Evolutionary conservation across 2,329 filamentous ascomycete genomes (phyloP), one percentile per base, ranked within the genome.

Genomic region (Colletotrichum chrysophilum): DNA sequence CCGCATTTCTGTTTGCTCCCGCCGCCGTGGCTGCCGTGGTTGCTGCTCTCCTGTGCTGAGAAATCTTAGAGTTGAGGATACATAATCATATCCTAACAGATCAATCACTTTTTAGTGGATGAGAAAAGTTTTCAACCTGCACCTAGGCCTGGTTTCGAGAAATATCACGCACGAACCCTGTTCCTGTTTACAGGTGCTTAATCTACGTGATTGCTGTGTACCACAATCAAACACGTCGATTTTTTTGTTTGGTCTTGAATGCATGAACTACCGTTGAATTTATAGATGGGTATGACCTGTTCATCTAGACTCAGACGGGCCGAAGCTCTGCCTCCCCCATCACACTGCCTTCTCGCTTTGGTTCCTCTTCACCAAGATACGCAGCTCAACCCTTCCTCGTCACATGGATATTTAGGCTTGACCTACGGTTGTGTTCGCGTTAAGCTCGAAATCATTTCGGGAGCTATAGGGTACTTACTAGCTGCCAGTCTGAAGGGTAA

Each of bases 91-190:
- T 56, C 24, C 10, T 14, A 0, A 13, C 21, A 2, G 0, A 26
- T 56, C 2, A 38, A 5, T 38, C 36, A 38, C 0, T 0, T 38
- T 38, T 7, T 3, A 10, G 1, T 18, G 18, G 18, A 48, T 56
- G 13, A 56, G 1, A 4, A 3, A 8, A 4, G 14, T 56, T 0
- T 10, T 5, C 1, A 10, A 26, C 1, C 0, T 26, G 32, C 32
- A 14, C 0, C 52, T 28, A 18, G 52, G 52, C 3, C 13, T 58
- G 24, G 21, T 58, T 1, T 28, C 55, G 7, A 26, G 9, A 58
- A 8, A 56, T 56, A 12, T 12, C 8, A 7, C 14, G 52, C n/a
- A 3, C 52, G 1, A 24, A 28, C 52, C 26, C 13, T 14, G 21
- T 5, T 24, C 21, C 21, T 24, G 24, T 24, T 24, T 24, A 24